Evolutionary conservation across 73 alveolate genomes (phyloP), one percentile per base, ranked within the genome.

Genomic region (Paramecium primaurelia): DNA sequence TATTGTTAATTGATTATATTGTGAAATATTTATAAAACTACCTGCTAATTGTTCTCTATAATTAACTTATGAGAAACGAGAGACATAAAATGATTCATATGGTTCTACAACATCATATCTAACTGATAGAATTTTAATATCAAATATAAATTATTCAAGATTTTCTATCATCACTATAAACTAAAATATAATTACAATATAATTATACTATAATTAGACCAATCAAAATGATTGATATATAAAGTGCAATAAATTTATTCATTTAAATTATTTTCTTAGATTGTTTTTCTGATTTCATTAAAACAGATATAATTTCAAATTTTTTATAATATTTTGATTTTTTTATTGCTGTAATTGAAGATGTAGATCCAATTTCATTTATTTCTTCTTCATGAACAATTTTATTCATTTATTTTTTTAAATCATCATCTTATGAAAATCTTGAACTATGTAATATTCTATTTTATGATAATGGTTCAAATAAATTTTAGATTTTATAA

Each of bases 101-200:
- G 91, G 91, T 80, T 80, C 91, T 9, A n/a, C 26, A 11, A 80
- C 75, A 45, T 80, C 77, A 49, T 47, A 45, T 45, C 75, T 42
- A 11, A 80, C 18, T 40, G 91, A 25, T 1, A 80, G 25, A 11
- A 80, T 32, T 45, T 42, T 18, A 45, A 80, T 80, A 26, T 80
- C 91, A 6, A n/a, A 47, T 2, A 49, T 45, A 26, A 80, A 49
- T 8, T 80, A 9, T 14, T 80, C 30, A 20, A 80, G 47, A 32
- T 80, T 40, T 36, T 25, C 30, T 14, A 80, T 80, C 58, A 28
- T 22, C 14, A 25, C 25, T 3, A 80, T 44, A 25, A 80, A 80
- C 91, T 80, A 80, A 16, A 80, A 54, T 54, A 54, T 18, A 12
- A 54, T 54, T 32, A 45, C 8, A 11, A 45, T 10, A 45, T 26